Conservation (phyloP, 2,329 filamentous ascomycete species). For the Pseudogymnoascus sp. region DNA sequence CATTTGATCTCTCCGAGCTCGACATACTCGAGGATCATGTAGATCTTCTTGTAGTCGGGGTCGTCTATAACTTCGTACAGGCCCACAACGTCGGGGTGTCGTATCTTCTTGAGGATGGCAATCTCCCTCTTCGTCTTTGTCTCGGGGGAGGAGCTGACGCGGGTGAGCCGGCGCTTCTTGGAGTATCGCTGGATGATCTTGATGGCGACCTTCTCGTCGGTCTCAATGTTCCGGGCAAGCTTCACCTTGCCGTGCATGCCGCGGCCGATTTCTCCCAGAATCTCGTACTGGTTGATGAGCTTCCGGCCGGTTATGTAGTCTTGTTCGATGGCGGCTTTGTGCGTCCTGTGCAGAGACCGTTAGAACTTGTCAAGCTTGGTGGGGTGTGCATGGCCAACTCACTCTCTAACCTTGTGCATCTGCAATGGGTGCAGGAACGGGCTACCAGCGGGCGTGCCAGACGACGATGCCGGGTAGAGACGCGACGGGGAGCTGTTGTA, state of each 20-base stretch:
- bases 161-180: slow-evolving; percentile 84
- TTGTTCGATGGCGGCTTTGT: slow-evolving; percentile 83
- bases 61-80: slow-evolving; percentile 96
- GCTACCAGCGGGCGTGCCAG: slow-evolving; percentile 43
- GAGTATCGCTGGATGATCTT: slow-evolving; percentile 97
- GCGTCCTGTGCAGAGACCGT: slow-evolving; percentile 48
- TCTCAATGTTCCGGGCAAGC: slow-evolving; percentile 71
- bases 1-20: slow-evolving; percentile 90
- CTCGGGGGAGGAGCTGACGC: slow-evolving; percentile 54
- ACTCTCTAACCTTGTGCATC: slow-evolving; percentile 68
- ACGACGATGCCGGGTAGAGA: slow-evolving; percentile 37
- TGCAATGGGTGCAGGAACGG: slow-evolving; percentile 64
- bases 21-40: slow-evolving; percentile 93
- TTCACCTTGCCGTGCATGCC: slow-evolving; percentile 98
- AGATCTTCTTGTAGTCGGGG: slow-evolving; percentile 92
- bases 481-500: slow-evolving; percentile 25
- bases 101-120: slow-evolving; percentile 95
- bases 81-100: slow-evolving; percentile 93
- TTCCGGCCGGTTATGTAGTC: slow-evolving; percentile 86
- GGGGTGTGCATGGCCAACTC: slow-evolving; percentile 33
- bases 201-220: slow-evolving; percentile 77
- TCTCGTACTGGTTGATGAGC: slow-evolving; percentile 94
- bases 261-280: slow-evolving; percentile 90
- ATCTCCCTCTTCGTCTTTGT: slow-evolving; percentile 93
- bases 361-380: slow-evolving; percentile 11